phyloP scores from a whole-genome alignment of 768 basidiomycete genomes.

The Serendipita vermifera region DNA sequence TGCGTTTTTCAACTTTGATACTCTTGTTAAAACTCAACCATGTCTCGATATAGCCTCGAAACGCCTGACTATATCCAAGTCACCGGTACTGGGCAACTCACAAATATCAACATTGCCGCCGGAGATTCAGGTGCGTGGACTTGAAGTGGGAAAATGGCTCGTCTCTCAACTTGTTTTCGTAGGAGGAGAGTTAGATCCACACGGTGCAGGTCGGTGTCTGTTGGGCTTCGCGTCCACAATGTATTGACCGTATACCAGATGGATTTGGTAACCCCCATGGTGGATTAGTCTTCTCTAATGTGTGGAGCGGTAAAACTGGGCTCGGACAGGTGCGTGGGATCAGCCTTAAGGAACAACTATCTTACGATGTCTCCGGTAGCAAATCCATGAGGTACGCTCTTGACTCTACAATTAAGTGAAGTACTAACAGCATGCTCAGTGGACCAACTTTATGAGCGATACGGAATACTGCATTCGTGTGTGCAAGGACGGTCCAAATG shows the following conservation, averaged over 20 bases:
- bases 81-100: constrained; percentile 48
- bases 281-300: constrained; percentile 57
- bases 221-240: constrained; percentile 7
- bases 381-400: constrained; percentile 8
- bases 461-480: constrained; percentile 60
- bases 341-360: constrained; percentile 62
- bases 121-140: constrained; percentile 37
- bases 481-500: constrained; percentile 40
- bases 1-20: background rate
- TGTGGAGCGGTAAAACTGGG: constrained; percentile 35
- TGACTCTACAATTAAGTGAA: constrained; percentile 11
- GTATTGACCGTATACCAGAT: constrained; percentile 10
- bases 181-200: constrained; percentile 55
- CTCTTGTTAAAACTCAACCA: background rate
- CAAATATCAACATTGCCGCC: constrained; percentile 46
- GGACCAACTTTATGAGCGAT: constrained; percentile 48
- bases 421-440: background rate
- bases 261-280: constrained; percentile 45
- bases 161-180: constrained; percentile 27
- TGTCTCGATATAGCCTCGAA: constrained; percentile 8
- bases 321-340: constrained; percentile 28
- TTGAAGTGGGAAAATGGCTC: too few relatives aligned
- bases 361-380: constrained; percentile 13
- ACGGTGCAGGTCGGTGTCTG: constrained; percentile 49
- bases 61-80: constrained; percentile 27